Evolutionary conservation across 495 filamentous ascomycete species (phyloP).

Genomic region (Penicillium waksmanii): DNA sequence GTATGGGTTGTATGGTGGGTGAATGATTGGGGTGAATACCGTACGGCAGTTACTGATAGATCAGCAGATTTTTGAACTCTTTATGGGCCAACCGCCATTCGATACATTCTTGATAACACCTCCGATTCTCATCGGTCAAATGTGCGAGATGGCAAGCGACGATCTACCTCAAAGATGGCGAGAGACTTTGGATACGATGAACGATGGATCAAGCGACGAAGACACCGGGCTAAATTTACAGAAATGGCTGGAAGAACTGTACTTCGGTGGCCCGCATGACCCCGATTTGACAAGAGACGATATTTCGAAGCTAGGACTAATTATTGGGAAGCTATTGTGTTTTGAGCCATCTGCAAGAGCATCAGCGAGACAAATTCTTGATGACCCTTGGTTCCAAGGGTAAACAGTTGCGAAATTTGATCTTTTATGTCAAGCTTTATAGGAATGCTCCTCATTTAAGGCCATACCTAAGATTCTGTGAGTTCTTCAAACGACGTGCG

Average conservation of each 20-base stretch:
- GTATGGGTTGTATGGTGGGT: conserved; percentile 45
- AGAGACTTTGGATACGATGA: conserved; percentile 28
- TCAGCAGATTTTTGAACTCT: conserved; percentile 44
- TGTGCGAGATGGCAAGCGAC: conserved; percentile 38
- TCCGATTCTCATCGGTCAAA: conserved; percentile 35
- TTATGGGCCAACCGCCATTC: conserved; percentile 41
- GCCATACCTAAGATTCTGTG: too few species aligned
- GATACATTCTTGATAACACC: conserved; percentile 38
- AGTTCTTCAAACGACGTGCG: too few species aligned
- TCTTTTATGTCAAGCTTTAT: too few species aligned
- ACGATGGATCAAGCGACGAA: conserved; percentile 18
- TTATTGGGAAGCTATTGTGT: conserved; percentile 34
- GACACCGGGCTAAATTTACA: conserved; percentile 30
- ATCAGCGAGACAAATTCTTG: conserved; percentile 35
- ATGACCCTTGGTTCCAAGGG: conserved; percentile 36
- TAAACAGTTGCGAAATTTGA: too few species aligned
- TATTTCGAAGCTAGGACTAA: conserved; percentile 34
- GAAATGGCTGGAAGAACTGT: conserved; percentile 43
- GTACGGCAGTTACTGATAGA: too few species aligned
- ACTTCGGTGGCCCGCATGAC: conserved; percentile 30
- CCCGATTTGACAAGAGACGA: conserved; percentile 35
- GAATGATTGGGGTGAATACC: neutral
- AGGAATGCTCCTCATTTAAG: too few species aligned
- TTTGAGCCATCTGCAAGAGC: conserved; percentile 40
- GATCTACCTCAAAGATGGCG: conserved; percentile 38